A percentile compares a stretch with the other conserved stretches of the same genome.
Conservation (phyloP, 805 yeast genomes). For the Wickerhamomyces alni region DNA sequence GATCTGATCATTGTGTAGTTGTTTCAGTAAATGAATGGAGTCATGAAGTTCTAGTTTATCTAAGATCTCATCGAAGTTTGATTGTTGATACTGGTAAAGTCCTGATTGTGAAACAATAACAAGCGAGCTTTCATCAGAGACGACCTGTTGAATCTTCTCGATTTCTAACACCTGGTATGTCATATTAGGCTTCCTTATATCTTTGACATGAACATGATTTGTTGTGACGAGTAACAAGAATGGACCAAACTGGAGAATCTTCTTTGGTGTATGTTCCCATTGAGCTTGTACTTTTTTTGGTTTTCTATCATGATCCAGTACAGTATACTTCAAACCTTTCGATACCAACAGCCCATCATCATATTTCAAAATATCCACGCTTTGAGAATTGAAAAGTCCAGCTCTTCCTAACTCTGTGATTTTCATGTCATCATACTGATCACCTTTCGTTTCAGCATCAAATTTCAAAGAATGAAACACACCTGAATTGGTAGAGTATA, state of each 20-base stretch:
- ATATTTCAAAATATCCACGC: not conserved
- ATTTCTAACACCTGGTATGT: slow-evolving; percentile 28
- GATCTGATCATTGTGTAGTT: slow-evolving; percentile 23
- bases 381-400: slow-evolving; percentile 2
- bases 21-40: slow-evolving; percentile 34
- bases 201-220: slow-evolving; percentile 31
- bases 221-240: slow-evolving; percentile 7
- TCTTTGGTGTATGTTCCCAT: slow-evolving; percentile 7
- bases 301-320: not conserved
- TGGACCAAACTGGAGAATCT: slow-evolving; percentile 1
- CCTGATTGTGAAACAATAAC: not conserved
- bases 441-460: not conserved
- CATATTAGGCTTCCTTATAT: slow-evolving; percentile 27
- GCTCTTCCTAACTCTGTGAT: not conserved
- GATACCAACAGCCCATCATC: slow-evolving; percentile 2
- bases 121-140: not conserved
- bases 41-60: not conserved
- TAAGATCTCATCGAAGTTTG: not conserved
- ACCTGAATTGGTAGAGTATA: not conserved
- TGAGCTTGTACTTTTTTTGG: not conserved
- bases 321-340: slow-evolving; percentile 4
- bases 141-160: slow-evolving; percentile 7
- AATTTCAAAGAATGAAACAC: not conserved
- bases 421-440: not conserved
- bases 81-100: not conserved